Conservation (phyloP, 148 eudicot species). For the Selenicereus undatus region DNA sequence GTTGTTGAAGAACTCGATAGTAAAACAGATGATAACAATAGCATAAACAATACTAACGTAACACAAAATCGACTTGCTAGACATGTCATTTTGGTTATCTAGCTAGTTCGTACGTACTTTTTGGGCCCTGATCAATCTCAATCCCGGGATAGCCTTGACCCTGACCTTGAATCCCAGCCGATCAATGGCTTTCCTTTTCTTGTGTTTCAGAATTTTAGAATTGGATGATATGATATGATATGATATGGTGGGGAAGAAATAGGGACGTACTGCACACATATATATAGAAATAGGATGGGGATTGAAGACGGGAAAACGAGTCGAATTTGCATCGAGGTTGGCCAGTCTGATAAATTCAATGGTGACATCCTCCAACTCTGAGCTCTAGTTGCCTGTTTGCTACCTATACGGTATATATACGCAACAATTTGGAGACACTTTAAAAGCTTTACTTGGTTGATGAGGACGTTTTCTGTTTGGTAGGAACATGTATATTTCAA, state of each 20-base stretch:
- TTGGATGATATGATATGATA: background rate
- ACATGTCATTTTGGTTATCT: background rate
- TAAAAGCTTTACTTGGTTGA: background rate
- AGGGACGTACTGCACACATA: background rate
- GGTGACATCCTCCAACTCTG: background rate
- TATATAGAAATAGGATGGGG: background rate
- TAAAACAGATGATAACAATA: background rate
- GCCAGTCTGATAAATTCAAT: background rate
- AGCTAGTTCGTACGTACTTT: background rate
- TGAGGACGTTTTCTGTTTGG: background rate
- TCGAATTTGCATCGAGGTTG: too few species aligned
- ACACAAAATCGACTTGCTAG: background rate
- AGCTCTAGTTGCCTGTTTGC: background rate
- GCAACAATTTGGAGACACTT: background rate
- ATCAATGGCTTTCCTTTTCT: background rate
- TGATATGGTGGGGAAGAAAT: background rate
- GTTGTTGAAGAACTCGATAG: background rate
- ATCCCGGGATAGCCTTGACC: background rate
- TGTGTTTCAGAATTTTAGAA: background rate
- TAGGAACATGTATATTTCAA: background rate
- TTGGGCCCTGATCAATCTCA: background rate
- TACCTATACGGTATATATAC: background rate
- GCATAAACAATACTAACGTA: background rate
- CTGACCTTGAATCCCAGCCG: background rate
- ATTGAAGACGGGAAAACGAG: background rate